phyloP scores from a whole-genome alignment of 2,329 filamentous ascomycete species.

The Pleurostoma richardsiae region DNA sequence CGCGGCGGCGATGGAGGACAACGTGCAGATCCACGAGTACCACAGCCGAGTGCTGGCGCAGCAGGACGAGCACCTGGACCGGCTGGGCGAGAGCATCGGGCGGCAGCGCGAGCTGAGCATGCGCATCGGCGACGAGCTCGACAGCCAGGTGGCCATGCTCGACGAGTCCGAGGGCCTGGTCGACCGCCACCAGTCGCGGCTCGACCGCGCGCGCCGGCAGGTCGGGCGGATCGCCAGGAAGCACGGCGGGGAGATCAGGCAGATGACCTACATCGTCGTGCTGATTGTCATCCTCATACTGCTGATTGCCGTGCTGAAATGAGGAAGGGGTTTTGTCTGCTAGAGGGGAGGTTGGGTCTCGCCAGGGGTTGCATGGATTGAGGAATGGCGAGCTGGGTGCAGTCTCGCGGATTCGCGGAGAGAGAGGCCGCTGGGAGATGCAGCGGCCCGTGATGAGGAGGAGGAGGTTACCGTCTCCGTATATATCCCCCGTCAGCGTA shows the following conservation, averaged over 20 bases:
- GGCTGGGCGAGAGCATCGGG: constrained; percentile 77
- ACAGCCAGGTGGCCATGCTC: constrained; percentile 81
- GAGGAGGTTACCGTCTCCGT: no score
- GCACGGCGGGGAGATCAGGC: constrained; percentile 74
- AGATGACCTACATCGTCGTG: constrained; percentile 75
- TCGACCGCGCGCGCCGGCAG: constrained; percentile 69
- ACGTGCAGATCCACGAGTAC: constrained; percentile 82
- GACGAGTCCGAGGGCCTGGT: constrained; percentile 83
- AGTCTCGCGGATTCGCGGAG: no score
- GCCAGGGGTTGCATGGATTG: no score
- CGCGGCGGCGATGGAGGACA: constrained; percentile 54
- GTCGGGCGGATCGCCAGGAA: constrained; percentile 68
- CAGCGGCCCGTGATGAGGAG: no score
- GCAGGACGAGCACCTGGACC: constrained; percentile 91
- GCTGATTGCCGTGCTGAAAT: constrained; percentile 79
- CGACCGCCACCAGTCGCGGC: constrained; percentile 71
- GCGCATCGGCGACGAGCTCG: constrained; percentile 93
- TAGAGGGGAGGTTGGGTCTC: no score
- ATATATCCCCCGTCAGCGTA: no score
- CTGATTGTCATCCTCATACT: constrained; percentile 79
- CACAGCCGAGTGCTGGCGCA: constrained; percentile 77
- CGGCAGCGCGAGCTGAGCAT: constrained; percentile 90
- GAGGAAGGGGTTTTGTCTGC: not conserved
- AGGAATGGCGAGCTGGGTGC: no score
- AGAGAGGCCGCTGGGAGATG: no score